Conservation (phyloP, 257 asterid species). For the Ajuga chamaepitys region DNA sequence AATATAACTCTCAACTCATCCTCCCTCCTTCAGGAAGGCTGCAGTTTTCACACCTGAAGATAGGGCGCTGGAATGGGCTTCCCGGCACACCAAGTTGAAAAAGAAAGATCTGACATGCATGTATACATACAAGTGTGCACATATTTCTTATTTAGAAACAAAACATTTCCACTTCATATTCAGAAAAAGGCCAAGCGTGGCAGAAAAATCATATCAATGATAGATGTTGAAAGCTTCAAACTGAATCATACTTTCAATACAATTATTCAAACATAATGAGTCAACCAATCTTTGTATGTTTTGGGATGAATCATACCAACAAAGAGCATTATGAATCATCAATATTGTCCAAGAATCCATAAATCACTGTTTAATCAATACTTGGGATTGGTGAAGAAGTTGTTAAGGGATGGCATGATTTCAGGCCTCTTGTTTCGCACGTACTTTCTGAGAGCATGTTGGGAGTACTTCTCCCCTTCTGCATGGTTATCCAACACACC, state of each 20-base stretch:
- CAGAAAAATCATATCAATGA: background rate
- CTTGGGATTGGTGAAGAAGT: constrained; percentile 42
- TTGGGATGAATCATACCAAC: background rate
- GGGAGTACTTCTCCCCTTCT: constrained; percentile 49
- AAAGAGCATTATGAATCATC: constrained; percentile 3
- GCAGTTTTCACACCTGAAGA: background rate
- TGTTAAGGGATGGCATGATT: constrained; percentile 51
- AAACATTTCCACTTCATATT: background rate
- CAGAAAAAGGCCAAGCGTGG: background rate
- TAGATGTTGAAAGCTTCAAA: background rate
- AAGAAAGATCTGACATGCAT: background rate
- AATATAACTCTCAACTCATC: background rate
- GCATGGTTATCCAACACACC: constrained; percentile 48
- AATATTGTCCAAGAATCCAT: too few relatives aligned
- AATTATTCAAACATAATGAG: constrained; percentile 14
- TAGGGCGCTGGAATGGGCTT: background rate
- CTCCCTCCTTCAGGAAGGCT: background rate
- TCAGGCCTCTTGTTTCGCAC: constrained; percentile 43
- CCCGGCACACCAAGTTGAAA: background rate
- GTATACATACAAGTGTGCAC: too few relatives aligned
- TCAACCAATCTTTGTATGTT: background rate
- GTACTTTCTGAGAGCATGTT: constrained; percentile 49
- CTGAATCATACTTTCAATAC: background rate
- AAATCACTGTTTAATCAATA: constrained; percentile 1
- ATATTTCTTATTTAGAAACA: too few relatives aligned